Evolutionary conservation across 768 basidiomycete species (phyloP).

Genomic region (Gautieria morchelliformis): DNA sequence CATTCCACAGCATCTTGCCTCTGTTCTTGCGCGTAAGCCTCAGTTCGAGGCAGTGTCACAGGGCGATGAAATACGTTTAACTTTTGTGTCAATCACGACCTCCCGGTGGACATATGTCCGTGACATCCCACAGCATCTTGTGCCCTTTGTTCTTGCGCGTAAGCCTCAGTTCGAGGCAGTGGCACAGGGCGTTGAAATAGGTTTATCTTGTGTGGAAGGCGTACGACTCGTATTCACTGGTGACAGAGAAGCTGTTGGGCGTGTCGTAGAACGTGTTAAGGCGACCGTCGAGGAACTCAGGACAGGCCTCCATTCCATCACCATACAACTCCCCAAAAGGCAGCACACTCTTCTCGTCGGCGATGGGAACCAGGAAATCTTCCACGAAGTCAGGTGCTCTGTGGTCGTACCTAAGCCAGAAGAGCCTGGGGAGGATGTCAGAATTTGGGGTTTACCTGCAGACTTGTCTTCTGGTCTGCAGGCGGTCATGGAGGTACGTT

Average conservation of each 20-base stretch:
- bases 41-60: constrained; percentile 55
- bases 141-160: constrained; percentile 76
- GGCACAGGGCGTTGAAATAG: constrained; percentile 42
- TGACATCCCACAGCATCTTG: constrained; percentile 72
- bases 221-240: constrained; percentile 68
- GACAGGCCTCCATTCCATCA: constrained; percentile 48
- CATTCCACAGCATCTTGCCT: constrained; percentile 78
- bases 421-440: constrained; percentile 72
- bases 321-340: constrained; percentile 78
- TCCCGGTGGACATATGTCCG: too few species aligned
- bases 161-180: constrained; percentile 54
- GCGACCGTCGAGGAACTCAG: constrained; percentile 49
- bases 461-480: constrained; percentile 62
- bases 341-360: constrained; percentile 91
- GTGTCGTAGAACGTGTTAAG: constrained; percentile 68
- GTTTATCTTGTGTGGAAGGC: constrained; percentile 41
- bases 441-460: constrained; percentile 67
- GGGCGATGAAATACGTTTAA: constrained; percentile 39
- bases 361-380: constrained; percentile 60
- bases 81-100: too few species aligned
- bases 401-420: constrained; percentile 69
- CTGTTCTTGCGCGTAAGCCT: constrained; percentile 57
- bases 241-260: constrained; percentile 74
- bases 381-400: constrained; percentile 70
- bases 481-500: constrained; percentile 35